Percentiles rank a stretch among this genome's conserved stretches.
phyloP scores from a whole-genome alignment of 768 basidiomycete genomes.

The Boletus subparvulus region DNA sequence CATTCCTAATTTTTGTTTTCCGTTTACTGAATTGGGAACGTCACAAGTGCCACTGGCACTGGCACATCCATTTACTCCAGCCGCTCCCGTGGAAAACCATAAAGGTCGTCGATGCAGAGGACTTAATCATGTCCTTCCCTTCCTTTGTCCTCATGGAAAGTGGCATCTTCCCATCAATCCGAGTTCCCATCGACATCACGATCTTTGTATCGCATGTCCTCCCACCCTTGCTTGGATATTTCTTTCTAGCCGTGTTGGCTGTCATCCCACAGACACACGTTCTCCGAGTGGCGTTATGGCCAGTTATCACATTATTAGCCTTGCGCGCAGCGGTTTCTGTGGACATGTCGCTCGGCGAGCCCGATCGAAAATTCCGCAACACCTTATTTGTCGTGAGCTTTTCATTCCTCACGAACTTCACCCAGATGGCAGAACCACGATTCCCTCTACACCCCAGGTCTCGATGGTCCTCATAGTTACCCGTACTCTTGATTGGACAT shows the following conservation, averaged over 20 bases:
- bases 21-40: too few relatives aligned
- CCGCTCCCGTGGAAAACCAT: neutral
- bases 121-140: neutral
- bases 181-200: conserved; percentile 29
- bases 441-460: conserved; percentile 4
- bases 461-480: conserved; percentile 9
- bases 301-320: conserved; percentile 42
- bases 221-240: conserved; percentile 46
- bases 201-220: conserved; percentile 38
- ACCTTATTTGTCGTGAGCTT: neutral
- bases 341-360: conserved; percentile 3
- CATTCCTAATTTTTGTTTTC: too few relatives aligned
- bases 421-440: neutral
- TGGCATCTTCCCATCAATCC: neutral
- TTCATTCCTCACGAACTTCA: neutral
- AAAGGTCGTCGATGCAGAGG: neutral
- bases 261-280: conserved; percentile 43
- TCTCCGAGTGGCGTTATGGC: conserved; percentile 47
- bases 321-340: conserved; percentile 36
- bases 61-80: too few relatives aligned
- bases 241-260: conserved; percentile 50
- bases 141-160: neutral
- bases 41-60: too few relatives aligned
- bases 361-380: neutral
- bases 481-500: conserved; percentile 3